Evolutionary conservation across 208 protist species (phyloP).

Genomic region (Leishmania amazonensis): DNA sequence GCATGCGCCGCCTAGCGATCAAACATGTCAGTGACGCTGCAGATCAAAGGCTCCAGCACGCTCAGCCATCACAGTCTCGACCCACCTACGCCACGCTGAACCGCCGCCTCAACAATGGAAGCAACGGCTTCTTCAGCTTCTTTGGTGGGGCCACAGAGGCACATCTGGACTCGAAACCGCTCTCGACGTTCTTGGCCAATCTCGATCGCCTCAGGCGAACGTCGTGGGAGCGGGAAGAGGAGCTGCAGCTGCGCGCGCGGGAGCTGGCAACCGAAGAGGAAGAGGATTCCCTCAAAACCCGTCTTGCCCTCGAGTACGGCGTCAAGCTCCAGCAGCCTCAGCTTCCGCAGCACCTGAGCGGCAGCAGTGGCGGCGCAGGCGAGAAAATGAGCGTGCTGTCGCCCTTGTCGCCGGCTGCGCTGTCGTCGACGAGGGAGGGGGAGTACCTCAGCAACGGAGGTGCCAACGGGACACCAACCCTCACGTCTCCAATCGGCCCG

Average conservation of each 20-base stretch:
- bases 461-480: not conserved
- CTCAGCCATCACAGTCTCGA: not conserved
- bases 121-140: conserved; percentile 66
- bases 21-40: not conserved
- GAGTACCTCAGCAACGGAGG: not conserved
- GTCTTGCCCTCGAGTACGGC: conserved; percentile 22
- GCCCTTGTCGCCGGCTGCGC: not conserved
- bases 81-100: conserved; percentile 28
- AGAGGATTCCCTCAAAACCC: conserved; percentile 35
- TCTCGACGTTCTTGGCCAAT: conserved; percentile 54
- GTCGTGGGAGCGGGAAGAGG: conserved; percentile 44
- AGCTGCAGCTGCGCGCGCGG: conserved; percentile 50
- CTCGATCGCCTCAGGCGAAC: conserved; percentile 32
- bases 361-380: not conserved
- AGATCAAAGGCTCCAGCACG: not conserved
- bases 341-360: not conserved
- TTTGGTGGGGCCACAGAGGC: conserved; percentile 66
- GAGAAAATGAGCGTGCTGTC: not conserved
- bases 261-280: conserved; percentile 52
- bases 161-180: conserved; percentile 63
- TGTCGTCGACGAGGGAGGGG: not conserved
- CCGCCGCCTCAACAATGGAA: conserved; percentile 31
- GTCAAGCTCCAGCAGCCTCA: not conserved
- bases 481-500: not conserved
- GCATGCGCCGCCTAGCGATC: not conserved